phyloP scores from a whole-genome alignment of 1,284 basidiomycete species.

The Athelia sp. region DNA sequence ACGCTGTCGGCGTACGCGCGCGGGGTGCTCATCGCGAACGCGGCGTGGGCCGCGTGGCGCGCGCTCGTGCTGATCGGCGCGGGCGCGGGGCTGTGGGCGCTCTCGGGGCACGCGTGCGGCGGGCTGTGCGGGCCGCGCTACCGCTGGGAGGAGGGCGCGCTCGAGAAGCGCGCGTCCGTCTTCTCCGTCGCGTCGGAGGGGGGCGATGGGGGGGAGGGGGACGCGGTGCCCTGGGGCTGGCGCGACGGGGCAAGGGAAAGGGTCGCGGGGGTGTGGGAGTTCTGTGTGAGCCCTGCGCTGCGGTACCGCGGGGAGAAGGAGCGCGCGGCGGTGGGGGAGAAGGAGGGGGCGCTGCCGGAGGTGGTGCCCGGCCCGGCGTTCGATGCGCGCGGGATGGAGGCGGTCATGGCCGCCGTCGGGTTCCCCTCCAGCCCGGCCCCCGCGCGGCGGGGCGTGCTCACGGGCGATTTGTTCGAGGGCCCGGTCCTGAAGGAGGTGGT shows the following conservation, averaged over 20 bases:
- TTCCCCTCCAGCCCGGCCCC: conserved; percentile 42
- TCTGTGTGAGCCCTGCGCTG: too few relatives aligned
- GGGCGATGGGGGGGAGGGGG: conserved; percentile 40
- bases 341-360: conserved; percentile 18
- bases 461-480: conserved; percentile 56
- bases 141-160: conserved; percentile 75
- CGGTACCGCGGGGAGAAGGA: too few relatives aligned
- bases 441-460: conserved; percentile 49
- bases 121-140: conserved; percentile 78
- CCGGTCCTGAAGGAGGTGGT: conserved; percentile 47
- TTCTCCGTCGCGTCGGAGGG: conserved; percentile 29
- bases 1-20: conserved; percentile 67
- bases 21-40: conserved; percentile 72
- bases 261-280: conserved; percentile 74
- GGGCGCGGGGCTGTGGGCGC: conserved; percentile 70
- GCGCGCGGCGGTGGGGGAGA: conserved; percentile 27
- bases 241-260: conserved; percentile 63
- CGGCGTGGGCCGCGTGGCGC: conserved; percentile 71
- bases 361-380: conserved; percentile 7
- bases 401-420: conserved; percentile 67
- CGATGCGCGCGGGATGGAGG: conserved; percentile 54
- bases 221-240: conserved; percentile 71
- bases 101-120: conserved; percentile 68
- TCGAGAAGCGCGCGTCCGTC: conserved; percentile 50
- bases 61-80: conserved; percentile 57